Percentiles rank a stretch among this genome's conserved stretches.
phyloP scores from a whole-genome alignment of 371 early-diverging fungal genomes.

The Mortierella sp. region DNA sequence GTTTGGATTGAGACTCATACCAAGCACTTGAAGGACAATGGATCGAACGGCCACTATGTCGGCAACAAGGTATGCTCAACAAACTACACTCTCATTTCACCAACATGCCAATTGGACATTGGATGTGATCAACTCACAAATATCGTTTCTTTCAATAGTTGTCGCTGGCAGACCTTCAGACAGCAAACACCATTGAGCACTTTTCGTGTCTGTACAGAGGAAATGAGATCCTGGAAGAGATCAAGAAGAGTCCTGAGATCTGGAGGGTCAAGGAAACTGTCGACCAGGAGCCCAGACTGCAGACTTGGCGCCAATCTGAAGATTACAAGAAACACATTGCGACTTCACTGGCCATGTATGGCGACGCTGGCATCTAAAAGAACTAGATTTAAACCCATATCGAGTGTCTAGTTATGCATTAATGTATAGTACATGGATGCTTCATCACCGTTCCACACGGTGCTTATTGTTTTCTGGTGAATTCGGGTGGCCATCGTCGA shows the following conservation, averaged over 20 bases:
- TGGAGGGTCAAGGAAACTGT: constrained; percentile 40
- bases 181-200: constrained; percentile 37
- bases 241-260: constrained; percentile 29
- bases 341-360: constrained; percentile 10
- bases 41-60: constrained; percentile 43
- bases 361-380: constrained; percentile 25
- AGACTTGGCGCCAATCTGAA: constrained; percentile 39
- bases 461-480: too few relatives aligned
- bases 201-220: constrained; percentile 10
- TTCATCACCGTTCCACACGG: too few relatives aligned
- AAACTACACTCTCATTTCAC: too few relatives aligned
- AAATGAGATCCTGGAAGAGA: constrained; percentile 17
- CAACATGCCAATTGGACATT: too few relatives aligned
- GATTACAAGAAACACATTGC: constrained; percentile 21
- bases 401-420: too few relatives aligned
- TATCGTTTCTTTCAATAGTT: constrained; percentile 2
- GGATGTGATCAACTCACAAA: too few relatives aligned
- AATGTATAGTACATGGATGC: too few relatives aligned
- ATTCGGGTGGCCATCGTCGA: too few relatives aligned
- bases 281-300: constrained; percentile 31
- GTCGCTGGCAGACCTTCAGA: constrained; percentile 34
- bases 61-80: constrained; percentile 48
- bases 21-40: constrained; percentile 38
- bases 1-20: constrained; percentile 42
- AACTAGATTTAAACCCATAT: too few relatives aligned